phyloP scores from a whole-genome alignment of 2,329 filamentous ascomycete species.

The Aspergillus pseudotamarii region DNA sequence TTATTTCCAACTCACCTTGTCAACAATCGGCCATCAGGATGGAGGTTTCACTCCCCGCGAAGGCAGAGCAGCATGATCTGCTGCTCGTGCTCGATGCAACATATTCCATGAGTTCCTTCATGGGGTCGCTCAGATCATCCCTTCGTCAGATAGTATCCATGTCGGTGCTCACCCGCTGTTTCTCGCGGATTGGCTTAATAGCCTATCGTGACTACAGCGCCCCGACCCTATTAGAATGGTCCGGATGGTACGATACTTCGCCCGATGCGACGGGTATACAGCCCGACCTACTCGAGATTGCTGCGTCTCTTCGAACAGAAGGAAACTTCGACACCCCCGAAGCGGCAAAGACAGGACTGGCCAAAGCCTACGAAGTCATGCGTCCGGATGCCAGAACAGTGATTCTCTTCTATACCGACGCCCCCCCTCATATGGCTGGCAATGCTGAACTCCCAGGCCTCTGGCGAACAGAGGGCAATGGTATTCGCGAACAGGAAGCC shows the following conservation, averaged over 20 bases:
- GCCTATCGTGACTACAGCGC: slow-evolving; percentile 55
- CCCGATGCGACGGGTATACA: slow-evolving; percentile 22
- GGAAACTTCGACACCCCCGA: slow-evolving; percentile 52
- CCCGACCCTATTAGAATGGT: slow-evolving; percentile 48
- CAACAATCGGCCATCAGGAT: background rate
- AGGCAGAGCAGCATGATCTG: slow-evolving; percentile 14
- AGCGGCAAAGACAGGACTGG: slow-evolving; percentile 54
- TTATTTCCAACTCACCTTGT: background rate
- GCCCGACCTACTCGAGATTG: slow-evolving; percentile 41
- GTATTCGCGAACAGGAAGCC: background rate
- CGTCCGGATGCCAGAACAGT: slow-evolving; percentile 52
- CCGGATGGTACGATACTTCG: slow-evolving; percentile 47
- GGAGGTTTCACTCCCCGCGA: background rate
- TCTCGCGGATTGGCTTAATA: slow-evolving; percentile 54
- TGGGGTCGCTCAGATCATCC: slow-evolving; percentile 48
- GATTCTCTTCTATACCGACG: slow-evolving; percentile 54
- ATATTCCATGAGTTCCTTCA: slow-evolving; percentile 34
- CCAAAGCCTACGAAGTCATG: slow-evolving; percentile 52
- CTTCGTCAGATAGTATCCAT: slow-evolving; percentile 56
- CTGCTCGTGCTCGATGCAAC: slow-evolving; percentile 23
- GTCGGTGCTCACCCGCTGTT: slow-evolving; percentile 53
- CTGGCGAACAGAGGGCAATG: background rate
- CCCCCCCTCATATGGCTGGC: slow-evolving; percentile 48
- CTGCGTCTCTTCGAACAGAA: slow-evolving; percentile 32
- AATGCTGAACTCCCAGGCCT: background rate